These are phyloP conservation scores for Carpinus fangiana DNA, from an alignment of 306 rosid species.

Conservation along the genomic window DNA sequence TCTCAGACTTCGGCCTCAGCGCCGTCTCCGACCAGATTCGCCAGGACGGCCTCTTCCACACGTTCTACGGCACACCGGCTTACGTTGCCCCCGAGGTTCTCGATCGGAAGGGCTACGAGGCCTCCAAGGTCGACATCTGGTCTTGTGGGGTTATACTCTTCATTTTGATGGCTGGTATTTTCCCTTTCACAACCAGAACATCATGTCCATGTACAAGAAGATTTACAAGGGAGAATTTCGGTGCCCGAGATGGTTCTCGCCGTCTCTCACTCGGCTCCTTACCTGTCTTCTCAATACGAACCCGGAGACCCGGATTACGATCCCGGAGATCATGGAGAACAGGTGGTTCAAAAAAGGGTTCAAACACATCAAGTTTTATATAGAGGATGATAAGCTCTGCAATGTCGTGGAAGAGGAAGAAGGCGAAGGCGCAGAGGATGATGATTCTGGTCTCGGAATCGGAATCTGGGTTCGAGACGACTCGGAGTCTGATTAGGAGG, in stretches of 20 bases:
- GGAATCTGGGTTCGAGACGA: slow-evolving; percentile 40
- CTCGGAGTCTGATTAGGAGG: slow-evolving; percentile 20
- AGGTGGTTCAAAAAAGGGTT: slow-evolving; percentile 89
- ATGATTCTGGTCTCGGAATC: slow-evolving; percentile 52
- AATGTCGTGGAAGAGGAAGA: slow-evolving; percentile 46
- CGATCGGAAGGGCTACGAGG: slow-evolving; percentile 79
- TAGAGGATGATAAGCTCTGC: slow-evolving; percentile 83
- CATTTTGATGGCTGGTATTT: slow-evolving; percentile 92
- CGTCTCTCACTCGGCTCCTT: slow-evolving; percentile 55
- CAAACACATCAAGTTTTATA: slow-evolving; percentile 77
- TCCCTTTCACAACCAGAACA: slow-evolving; percentile 86
- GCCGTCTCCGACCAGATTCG: slow-evolving; percentile 89
- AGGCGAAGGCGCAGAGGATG: slow-evolving; percentile 30
- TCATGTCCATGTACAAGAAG: slow-evolving; percentile 91
- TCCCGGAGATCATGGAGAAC: slow-evolving; percentile 84
- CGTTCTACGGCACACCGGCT: slow-evolving; percentile 91
- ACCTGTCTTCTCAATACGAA: slow-evolving; percentile 61
- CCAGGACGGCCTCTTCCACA: slow-evolving; percentile 87
- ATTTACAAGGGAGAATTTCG: slow-evolving; percentile 82
- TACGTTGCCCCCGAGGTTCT: slow-evolving; percentile 94
- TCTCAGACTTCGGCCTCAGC: slow-evolving; percentile 86
- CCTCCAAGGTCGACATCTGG: slow-evolving; percentile 88
- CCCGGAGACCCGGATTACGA: slow-evolving; percentile 64
- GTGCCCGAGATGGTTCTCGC: slow-evolving; percentile 86
- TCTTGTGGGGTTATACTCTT: slow-evolving; percentile 86